Percentiles rank a stretch among this genome's conserved stretches.
Conservation (phyloP, 495 filamentous ascomycete genomes). For the Podospora anserina region DNA sequence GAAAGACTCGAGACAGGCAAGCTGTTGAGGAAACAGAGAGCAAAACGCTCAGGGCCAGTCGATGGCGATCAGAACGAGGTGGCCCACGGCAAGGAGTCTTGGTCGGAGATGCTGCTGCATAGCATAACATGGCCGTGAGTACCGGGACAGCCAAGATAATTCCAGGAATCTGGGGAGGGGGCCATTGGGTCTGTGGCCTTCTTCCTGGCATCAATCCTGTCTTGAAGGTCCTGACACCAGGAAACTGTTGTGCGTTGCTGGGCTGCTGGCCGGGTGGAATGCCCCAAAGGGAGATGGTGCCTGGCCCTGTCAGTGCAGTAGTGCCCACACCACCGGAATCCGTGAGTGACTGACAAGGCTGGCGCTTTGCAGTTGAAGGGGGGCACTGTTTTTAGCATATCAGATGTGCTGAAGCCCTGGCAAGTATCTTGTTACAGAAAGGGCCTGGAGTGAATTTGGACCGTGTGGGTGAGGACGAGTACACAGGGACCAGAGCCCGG, state of each 20-base stretch:
- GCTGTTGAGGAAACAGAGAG: constrained; percentile 19
- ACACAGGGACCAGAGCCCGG: constrained; percentile 6
- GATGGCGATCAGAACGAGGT: constrained; percentile 15
- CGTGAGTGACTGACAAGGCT: constrained; percentile 17
- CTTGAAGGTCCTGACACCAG: constrained; percentile 5
- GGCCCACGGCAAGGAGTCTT: constrained; percentile 10
- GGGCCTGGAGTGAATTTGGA: constrained; percentile 25
- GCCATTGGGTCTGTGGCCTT: constrained; percentile 14
- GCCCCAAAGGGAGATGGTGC: background rate
- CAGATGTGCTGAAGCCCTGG: constrained; percentile 26
- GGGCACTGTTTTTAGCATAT: constrained; percentile 31
- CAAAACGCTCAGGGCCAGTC: constrained; percentile 18
- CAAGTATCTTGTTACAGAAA: constrained; percentile 26
- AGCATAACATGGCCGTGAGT: background rate
- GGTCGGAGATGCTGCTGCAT: constrained; percentile 15
- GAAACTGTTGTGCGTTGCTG: constrained; percentile 8
- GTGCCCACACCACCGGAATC: constrained; percentile 30
- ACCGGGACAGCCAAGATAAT: constrained; percentile 14
- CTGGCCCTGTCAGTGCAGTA: constrained; percentile 7
- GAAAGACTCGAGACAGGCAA: constrained; percentile 21
- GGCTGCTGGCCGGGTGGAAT: background rate
- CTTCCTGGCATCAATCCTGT: constrained; percentile 12
- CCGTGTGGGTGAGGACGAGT: constrained; percentile 24
- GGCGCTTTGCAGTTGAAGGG: constrained; percentile 6
- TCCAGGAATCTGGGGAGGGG: constrained; percentile 18